phyloP scores from a whole-genome alignment of 805 yeast species.

The Millerozyma acaciae region DNA sequence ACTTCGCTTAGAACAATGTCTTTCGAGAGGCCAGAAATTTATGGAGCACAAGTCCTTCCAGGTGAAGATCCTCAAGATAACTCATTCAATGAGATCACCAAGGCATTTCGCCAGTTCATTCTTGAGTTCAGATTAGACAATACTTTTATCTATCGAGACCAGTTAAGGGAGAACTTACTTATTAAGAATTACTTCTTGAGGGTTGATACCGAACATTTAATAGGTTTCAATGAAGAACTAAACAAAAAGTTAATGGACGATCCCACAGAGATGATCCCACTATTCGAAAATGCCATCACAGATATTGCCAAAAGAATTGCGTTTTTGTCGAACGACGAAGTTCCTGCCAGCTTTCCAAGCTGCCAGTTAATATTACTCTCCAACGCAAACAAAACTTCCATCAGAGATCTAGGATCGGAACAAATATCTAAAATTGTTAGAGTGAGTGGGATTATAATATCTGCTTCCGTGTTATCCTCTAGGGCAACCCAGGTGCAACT shows the following conservation, averaged over 20 bases:
- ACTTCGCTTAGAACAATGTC: slow-evolving; percentile 46
- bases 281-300: slow-evolving; percentile 78
- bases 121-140: slow-evolving; percentile 81
- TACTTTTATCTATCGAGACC: slow-evolving; percentile 85
- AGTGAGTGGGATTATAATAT: slow-evolving; percentile 88
- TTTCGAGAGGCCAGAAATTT: slow-evolving; percentile 68
- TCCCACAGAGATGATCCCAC: slow-evolving; percentile 82
- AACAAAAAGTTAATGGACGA: slow-evolving; percentile 81
- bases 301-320: slow-evolving; percentile 79
- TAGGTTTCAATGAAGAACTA: slow-evolving; percentile 83
- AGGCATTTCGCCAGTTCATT: slow-evolving; percentile 76
- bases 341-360: slow-evolving; percentile 58
- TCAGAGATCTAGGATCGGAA: slow-evolving; percentile 80
- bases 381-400: slow-evolving; percentile 64
- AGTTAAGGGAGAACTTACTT: slow-evolving; percentile 79
- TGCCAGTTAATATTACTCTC: slow-evolving; percentile 81
- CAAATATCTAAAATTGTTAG: slow-evolving; percentile 87
- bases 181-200: slow-evolving; percentile 68
- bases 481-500: slow-evolving; percentile 81
- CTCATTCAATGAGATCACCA: slow-evolving; percentile 63
- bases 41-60: slow-evolving; percentile 80
- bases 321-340: slow-evolving; percentile 49
- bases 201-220: slow-evolving; percentile 79
- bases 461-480: slow-evolving; percentile 83
- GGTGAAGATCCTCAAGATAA: slow-evolving; percentile 69